A percentile compares a stretch with the other conserved stretches of the same genome.
These are phyloP conservation scores for Rhododendron henanense DNA, from an alignment of 148 eudicot species.

Conservation along the genomic window DNA sequence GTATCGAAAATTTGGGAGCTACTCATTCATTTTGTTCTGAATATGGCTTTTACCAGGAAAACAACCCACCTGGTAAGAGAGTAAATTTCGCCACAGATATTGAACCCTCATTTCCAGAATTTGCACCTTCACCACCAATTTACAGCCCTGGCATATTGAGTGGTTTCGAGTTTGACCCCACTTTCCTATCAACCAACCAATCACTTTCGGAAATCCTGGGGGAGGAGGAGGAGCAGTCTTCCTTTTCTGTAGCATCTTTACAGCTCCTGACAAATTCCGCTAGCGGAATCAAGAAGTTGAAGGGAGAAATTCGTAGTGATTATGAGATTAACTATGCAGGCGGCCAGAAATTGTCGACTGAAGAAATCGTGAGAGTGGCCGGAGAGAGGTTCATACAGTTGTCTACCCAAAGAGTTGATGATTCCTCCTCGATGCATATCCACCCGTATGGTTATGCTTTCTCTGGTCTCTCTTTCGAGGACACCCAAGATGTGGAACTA, in stretches of 20 bases:
- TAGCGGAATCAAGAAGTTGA: neutral
- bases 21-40: neutral
- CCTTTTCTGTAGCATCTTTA: constrained; percentile 13
- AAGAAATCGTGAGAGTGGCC: constrained; percentile 31
- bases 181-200: neutral
- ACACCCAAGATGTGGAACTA: constrained; percentile 33
- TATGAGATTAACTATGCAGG: neutral
- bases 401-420: constrained; percentile 17
- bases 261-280: constrained; percentile 12
- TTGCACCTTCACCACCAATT: neutral
- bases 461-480: constrained; percentile 15
- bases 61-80: neutral
- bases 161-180: neutral
- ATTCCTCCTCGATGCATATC: constrained; percentile 13
- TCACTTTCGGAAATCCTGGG: neutral
- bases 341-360: constrained; percentile 23
- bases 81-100: neutral
- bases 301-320: neutral
- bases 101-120: neutral
- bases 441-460: constrained; percentile 27
- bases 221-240: constrained; percentile 6
- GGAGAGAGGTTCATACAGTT: constrained; percentile 33
- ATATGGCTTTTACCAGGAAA: constrained; percentile 2
- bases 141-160: neutral
- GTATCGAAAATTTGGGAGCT: neutral